Evolutionary conservation across 176 grass and related monocot species (phyloP).

Genomic region (Stipa capillata): DNA sequence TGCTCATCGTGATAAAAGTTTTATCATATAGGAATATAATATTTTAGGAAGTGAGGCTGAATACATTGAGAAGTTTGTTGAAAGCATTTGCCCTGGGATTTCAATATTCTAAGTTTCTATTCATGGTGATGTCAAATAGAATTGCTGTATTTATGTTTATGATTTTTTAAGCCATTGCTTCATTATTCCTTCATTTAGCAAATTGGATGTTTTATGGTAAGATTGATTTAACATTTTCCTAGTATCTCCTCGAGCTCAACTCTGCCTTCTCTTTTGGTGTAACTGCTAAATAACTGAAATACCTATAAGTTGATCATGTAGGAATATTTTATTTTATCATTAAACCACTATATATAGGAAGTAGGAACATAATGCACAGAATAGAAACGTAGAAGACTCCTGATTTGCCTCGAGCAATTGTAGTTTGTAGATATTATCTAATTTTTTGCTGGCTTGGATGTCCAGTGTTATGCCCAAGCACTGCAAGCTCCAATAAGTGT

Average conservation of each 20-base stretch:
- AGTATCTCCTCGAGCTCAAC: background rate
- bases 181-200: background rate
- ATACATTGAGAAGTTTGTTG: background rate
- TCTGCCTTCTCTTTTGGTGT: background rate
- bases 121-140: background rate
- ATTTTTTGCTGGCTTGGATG: constrained; percentile 68
- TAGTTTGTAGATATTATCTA: constrained; percentile 38
- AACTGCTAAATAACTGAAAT: background rate
- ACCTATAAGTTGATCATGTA: background rate
- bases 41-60: background rate
- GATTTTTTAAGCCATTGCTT: background rate
- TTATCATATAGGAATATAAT: background rate
- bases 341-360: constrained; percentile 11
- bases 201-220: background rate
- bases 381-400: background rate
- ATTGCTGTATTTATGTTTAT: background rate
- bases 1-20: background rate
- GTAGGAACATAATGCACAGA: background rate
- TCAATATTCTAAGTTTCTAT: background rate
- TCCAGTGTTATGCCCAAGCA: constrained; percentile 66
- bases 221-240: background rate
- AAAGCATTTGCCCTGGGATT: background rate
- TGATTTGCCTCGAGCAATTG: constrained; percentile 28
- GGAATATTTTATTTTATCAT: constrained; percentile 2
- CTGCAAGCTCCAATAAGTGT: constrained; percentile 51